phyloP scores from a whole-genome alignment of 1,139 yeast species.

The Geotrichum klebahnii region DNA sequence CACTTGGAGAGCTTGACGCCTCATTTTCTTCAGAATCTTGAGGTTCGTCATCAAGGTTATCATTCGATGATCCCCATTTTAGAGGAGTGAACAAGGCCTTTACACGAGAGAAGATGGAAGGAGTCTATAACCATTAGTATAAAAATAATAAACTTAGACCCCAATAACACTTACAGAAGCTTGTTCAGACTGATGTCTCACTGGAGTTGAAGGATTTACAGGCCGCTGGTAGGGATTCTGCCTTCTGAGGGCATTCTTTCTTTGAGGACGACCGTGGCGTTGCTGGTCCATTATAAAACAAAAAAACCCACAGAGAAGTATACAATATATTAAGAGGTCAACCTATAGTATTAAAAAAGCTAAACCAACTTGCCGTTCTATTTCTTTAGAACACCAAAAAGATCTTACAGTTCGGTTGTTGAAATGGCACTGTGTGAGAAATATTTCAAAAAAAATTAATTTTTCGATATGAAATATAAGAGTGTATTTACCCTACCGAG shows the following conservation, averaged over 20 bases:
- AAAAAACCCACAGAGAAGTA: not conserved
- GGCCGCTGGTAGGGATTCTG: constrained; percentile 11
- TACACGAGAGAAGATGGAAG: constrained; percentile 15
- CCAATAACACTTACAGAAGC: not conserved
- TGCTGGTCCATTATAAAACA: constrained; percentile 2
- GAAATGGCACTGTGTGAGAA: too few species aligned
- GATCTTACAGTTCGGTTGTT: too few species aligned
- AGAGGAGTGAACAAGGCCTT: constrained; percentile 15
- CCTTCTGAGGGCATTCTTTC: constrained; percentile 73
- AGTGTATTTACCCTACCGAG: too few species aligned
- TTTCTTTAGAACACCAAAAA: too few species aligned
- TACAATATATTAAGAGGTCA: too few species aligned
- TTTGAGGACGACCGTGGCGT: constrained; percentile 62
- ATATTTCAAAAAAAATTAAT: too few species aligned
- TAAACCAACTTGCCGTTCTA: too few species aligned
- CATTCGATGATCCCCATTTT: constrained; percentile 8
- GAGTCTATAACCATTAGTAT: not conserved
- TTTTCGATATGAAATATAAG: too few species aligned
- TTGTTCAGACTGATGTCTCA: not conserved
- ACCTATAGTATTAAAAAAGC: too few species aligned
- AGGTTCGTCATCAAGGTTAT: too few species aligned
- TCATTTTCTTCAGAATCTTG: constrained; percentile 5
- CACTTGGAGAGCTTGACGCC: too few species aligned
- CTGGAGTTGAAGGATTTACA: constrained; percentile 6
- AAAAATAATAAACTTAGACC: too few species aligned